phyloP scores from a whole-genome alignment of 441 rosid species.

The Biscutella laevigata region DNA sequence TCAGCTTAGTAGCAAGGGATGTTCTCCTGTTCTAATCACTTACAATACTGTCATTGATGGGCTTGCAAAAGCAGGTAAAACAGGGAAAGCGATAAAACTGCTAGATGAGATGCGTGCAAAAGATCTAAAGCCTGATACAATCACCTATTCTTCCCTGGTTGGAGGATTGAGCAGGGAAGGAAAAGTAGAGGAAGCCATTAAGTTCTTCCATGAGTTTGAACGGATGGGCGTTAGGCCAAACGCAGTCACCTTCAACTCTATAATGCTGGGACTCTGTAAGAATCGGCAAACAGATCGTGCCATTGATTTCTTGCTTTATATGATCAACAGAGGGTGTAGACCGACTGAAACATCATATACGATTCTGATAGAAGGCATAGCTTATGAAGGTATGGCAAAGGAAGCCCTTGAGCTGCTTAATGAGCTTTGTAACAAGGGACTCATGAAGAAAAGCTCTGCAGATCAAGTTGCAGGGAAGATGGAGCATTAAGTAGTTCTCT shows the following conservation, averaged over 20 bases:
- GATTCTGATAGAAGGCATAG: slow-evolving; percentile 75
- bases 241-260: slow-evolving; percentile 58
- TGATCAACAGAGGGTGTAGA: slow-evolving; percentile 70
- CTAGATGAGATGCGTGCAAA: slow-evolving; percentile 63
- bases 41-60: slow-evolving; percentile 83
- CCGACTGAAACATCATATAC: slow-evolving; percentile 75
- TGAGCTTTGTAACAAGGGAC: slow-evolving; percentile 60
- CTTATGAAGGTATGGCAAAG: slow-evolving; percentile 66
- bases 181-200: slow-evolving; percentile 66
- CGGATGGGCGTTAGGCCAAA: slow-evolving; percentile 56
- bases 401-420: slow-evolving; percentile 65
- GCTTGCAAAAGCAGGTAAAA: slow-evolving; percentile 70
- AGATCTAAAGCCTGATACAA: slow-evolving; percentile 75
- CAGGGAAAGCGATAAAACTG: slow-evolving; percentile 58
- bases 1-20: slow-evolving; percentile 61
- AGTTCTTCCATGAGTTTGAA: slow-evolving; percentile 66
- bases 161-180: slow-evolving; percentile 80
- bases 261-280: slow-evolving; percentile 73
- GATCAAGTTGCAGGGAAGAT: slow-evolving; percentile 61
- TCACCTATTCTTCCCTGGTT: slow-evolving; percentile 67
- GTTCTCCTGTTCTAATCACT: slow-evolving; percentile 69
- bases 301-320: slow-evolving; percentile 75
- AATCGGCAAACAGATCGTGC: slow-evolving; percentile 61
- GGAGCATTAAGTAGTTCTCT: slow-evolving; percentile 16
- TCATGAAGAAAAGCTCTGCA: slow-evolving; percentile 65